phyloP scores from a whole-genome alignment of 345 rosid genomes.

The Stellera chamaejasme region DNA sequence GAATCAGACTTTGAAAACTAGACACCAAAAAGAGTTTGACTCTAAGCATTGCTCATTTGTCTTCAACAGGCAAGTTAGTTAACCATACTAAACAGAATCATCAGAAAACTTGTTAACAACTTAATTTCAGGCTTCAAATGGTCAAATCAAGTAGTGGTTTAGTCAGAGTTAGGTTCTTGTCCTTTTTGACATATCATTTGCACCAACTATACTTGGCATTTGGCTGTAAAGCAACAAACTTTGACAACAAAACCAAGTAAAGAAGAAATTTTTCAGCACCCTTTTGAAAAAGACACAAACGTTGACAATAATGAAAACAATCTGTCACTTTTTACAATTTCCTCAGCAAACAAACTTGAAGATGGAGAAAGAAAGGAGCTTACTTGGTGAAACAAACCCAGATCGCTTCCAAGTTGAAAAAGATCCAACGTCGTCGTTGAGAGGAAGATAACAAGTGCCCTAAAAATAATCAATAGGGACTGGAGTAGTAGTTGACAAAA shows the following conservation, averaged over 20 bases:
- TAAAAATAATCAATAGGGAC: background rate
- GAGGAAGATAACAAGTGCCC: too few relatives aligned
- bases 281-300: too few relatives aligned
- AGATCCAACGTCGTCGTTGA: too few relatives aligned
- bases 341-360: background rate
- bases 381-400: background rate
- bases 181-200: conserved; percentile 18
- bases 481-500: background rate
- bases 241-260: too few relatives aligned
- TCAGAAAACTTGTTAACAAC: background rate
- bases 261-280: too few relatives aligned
- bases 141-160: conserved; percentile 14
- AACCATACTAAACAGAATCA: background rate
- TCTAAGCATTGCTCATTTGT: background rate
- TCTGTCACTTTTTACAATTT: background rate
- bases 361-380: too few relatives aligned
- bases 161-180: conserved; percentile 9
- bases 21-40: background rate
- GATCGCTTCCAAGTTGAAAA: background rate
- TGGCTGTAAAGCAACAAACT: conserved; percentile 2
- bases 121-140: background rate
- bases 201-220: conserved; percentile 10
- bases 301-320: too few relatives aligned
- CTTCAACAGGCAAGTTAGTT: background rate
- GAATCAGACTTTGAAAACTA: conserved; percentile 4